Base-by-base conservation (phyloP, 2,329 filamentous ascomycete genomes). In the Raffaelea ambrosiae region DNA sequence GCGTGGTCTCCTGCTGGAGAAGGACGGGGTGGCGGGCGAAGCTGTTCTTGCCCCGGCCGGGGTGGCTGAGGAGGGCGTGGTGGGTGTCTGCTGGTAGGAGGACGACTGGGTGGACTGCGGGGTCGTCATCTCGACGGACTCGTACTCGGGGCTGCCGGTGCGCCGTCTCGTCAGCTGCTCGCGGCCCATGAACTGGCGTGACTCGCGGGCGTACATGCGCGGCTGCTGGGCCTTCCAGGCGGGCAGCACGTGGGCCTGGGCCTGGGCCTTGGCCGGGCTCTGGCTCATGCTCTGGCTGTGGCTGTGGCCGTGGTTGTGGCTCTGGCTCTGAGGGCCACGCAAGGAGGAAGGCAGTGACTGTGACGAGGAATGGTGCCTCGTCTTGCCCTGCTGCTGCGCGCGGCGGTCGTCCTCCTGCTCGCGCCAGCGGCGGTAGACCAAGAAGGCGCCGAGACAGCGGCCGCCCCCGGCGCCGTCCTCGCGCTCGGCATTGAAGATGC, bases 381-480 rank as follows among this genome's bases (percentile, higher is more conserved):
- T n/a, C n/a, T n/a, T n/a, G 2, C 39, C 26, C 20, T 14, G 13
- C n/a, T n/a, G 9, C 22, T 13, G 21, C 36, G 19, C 8, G 35
- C 14, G 14, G 14, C 48, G 46, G 57, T 41, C 61, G 54, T 51
- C 69, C 46, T 69, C 68, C 29, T 57, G 58, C 41, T 66, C 61
- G 46, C 71, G 67, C 54, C 77, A 73, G 40, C 68, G 66, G 8
- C 76, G 67, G 55, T 73, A 67, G 5, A 80, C 69, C 46, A 78
- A 67, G 51, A 75, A 73, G 10, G 76, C 77, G 41, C 77, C 77
- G 2, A 81, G 67, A 53, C 77, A 81, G 3, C 75, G 68, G 3
- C 65, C 63, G 14, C 66, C 65, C 19, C 62, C 59, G 40, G 47
- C 51, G 26, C 49, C 53, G 44, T 52, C 51, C 52, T 74, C 70